Evolutionary conservation across 495 filamentous ascomycete genomes (phyloP).

Genomic region (Schizothecium vesticola): DNA sequence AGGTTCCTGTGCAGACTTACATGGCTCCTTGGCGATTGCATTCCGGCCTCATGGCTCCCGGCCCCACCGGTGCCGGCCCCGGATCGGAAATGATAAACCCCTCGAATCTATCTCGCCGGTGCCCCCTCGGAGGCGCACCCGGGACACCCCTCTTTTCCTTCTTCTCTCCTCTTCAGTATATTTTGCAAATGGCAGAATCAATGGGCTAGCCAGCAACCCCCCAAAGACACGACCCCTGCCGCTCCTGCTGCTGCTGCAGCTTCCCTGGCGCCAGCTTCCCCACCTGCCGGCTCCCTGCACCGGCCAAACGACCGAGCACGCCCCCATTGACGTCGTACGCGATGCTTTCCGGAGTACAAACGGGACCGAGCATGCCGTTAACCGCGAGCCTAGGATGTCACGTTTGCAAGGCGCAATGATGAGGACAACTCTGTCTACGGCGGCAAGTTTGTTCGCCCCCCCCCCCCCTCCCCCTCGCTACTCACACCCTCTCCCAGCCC

Average conservation of each 20-base stretch:
- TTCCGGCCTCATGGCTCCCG: too few species aligned
- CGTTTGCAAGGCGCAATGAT: not conserved
- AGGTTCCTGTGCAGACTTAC: too few species aligned
- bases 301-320: not conserved
- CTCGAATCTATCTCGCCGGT: too few species aligned
- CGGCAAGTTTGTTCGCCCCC: not conserved
- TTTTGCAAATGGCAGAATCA: not conserved
- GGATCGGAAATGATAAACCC: too few species aligned
- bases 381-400: not conserved
- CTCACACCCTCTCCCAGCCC: conserved; percentile 38
- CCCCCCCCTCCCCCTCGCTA: too few species aligned
- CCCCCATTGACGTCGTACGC: not conserved
- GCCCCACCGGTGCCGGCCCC: too few species aligned
- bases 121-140: too few species aligned
- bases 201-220: not conserved
- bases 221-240: not conserved
- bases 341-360: not conserved
- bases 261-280: not conserved
- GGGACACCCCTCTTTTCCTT: not conserved
- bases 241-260: too few species aligned
- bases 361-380: not conserved
- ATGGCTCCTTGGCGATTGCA: too few species aligned
- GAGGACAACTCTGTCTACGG: not conserved
- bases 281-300: not conserved
- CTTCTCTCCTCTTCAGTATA: not conserved